Base-by-base conservation (phyloP, 2,329 filamentous ascomycete genomes). In the Talaromyces pinophilus region DNA sequence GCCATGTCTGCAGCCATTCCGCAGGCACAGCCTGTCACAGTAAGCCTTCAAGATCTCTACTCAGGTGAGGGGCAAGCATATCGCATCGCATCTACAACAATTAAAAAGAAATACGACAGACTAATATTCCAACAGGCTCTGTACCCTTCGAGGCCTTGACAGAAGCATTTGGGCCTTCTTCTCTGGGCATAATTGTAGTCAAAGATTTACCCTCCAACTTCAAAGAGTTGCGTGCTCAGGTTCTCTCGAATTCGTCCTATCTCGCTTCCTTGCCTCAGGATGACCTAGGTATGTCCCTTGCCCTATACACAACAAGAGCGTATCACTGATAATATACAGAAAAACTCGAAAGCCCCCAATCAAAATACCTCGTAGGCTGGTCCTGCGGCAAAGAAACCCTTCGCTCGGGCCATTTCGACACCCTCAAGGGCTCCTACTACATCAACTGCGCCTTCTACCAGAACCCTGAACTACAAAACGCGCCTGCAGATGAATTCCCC, bases 121-220 rank as follows among this genome's bases (percentile, higher is more conserved):
- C 48, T 54, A 38, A 60, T 19, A 65, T 19, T 13, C 1, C 10
- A 46, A 11, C 62, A 78, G 80, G 78, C 59, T 71, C 75, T 5
- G 74, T 84, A 54, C 77, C 81, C 6, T 82, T 81, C 67, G 74
- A 78, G 19, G 79, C 78, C 10, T 75, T 84, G 13, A 78, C 80
- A 38, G 76, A 90, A 71, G 95, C 95, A 0, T 98, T 99, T 76
- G 95, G 95, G 0, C 92, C 93, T 1, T 88, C 91, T 30, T 97
- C 93, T 1, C 83, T 98, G 13, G 95, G 95, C 0, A 97, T 99
- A 62, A 89, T 99, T 64, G 82, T 98, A n/a, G 93, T 99, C 59
- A 92, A 91, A 75, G 92, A 93, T 75, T 86, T 98, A 0, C 92
- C 93, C 0, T 69, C 84, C 5, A 83, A 87, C 62, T 99, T 96